These are phyloP conservation scores for Colletotrichum paranaense DNA, from an alignment of 2,329 filamentous ascomycete species.

Conservation along the genomic window DNA sequence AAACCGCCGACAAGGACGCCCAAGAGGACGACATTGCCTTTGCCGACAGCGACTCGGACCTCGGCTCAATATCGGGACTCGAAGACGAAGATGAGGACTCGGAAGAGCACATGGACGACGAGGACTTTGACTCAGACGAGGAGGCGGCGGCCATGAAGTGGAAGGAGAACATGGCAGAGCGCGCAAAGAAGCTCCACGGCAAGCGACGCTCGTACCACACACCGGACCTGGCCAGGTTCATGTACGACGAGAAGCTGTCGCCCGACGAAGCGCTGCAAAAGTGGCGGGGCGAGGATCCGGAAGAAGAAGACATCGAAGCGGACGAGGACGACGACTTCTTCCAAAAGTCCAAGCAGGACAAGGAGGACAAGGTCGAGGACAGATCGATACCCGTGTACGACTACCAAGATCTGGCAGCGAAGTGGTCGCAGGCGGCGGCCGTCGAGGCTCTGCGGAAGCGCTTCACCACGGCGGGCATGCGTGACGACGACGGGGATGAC, in stretches of 20 bases:
- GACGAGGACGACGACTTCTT: constrained; percentile 73
- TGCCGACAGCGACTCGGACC: constrained; percentile 95
- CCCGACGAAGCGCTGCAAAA: constrained; percentile 79
- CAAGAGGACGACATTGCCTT: constrained; percentile 83
- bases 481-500: constrained; percentile 59
- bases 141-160: constrained; percentile 82
- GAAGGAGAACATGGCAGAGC: constrained; percentile 88
- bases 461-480: constrained; percentile 77
- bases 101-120: constrained; percentile 57
- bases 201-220: constrained; percentile 80
- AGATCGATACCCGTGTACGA: constrained; percentile 83
- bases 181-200: constrained; percentile 77
- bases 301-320: constrained; percentile 66
- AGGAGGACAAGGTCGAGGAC: constrained; percentile 82
- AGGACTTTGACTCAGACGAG: constrained; percentile 70
- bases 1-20: constrained; percentile 60
- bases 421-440: constrained; percentile 85
- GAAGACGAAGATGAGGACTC: constrained; percentile 57
- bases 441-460: constrained; percentile 79
- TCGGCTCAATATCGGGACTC: constrained; percentile 82
- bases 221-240: constrained; percentile 83
- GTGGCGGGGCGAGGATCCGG: constrained; percentile 78
- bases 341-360: constrained; percentile 70
- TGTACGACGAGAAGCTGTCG: constrained; percentile 86
- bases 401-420: constrained; percentile 82